These are phyloP conservation scores for Talaromyces sp. DNA, from an alignment of 2,329 filamentous ascomycete species.

Conservation along the genomic window DNA sequence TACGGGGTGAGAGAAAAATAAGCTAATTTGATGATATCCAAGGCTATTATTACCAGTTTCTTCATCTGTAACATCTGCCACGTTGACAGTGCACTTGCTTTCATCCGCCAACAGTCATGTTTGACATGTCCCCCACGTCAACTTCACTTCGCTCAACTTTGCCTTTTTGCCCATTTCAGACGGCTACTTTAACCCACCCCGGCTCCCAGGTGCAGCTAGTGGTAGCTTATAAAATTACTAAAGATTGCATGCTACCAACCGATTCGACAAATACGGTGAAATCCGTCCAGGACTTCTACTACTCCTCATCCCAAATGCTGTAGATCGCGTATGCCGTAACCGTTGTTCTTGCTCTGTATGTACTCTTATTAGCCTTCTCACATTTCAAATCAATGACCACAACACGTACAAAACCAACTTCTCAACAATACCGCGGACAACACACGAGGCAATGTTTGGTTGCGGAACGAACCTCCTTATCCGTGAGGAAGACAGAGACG, in stretches of 20 bases:
- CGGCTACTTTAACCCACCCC: too few species aligned
- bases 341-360: background rate
- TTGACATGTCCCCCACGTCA: background rate
- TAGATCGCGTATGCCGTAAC: background rate
- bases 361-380: background rate
- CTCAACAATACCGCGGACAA: too few species aligned
- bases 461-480: background rate
- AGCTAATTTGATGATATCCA: background rate
- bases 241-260: too few species aligned
- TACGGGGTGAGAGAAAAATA: background rate
- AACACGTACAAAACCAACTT: background rate
- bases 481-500: background rate
- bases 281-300: background rate
- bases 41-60: background rate
- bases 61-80: background rate
- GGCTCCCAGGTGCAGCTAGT: too few species aligned
- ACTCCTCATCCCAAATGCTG: background rate
- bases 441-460: background rate
- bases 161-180: background rate
- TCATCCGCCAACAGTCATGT: background rate
- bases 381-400: background rate
- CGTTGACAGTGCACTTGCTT: background rate
- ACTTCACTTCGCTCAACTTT: constrained; percentile 5
- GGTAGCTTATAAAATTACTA: too few species aligned
- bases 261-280: background rate